These are phyloP conservation scores for Mercurialis annua DNA, from an alignment of 345 rosid genomes.

Conservation along the genomic window DNA sequence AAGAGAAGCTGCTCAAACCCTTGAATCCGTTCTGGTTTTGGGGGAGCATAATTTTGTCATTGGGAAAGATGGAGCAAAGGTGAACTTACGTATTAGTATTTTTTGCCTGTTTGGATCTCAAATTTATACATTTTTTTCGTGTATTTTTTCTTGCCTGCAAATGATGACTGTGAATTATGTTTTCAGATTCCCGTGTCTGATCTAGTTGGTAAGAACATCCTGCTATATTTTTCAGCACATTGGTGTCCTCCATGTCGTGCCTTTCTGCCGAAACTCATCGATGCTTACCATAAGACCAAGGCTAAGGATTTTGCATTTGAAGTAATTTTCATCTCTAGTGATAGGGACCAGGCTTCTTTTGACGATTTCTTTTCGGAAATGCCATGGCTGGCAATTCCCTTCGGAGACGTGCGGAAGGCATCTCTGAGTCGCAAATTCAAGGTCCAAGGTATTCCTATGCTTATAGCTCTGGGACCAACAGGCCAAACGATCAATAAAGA, in stretches of 20 bases:
- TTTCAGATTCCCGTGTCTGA: slow-evolving; percentile 39
- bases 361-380: slow-evolving; percentile 28
- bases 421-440: slow-evolving; percentile 34
- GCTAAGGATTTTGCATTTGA: slow-evolving; percentile 31
- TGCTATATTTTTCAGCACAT: slow-evolving; percentile 48
- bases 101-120: not conserved
- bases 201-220: slow-evolving; percentile 39
- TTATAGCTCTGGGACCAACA: slow-evolving; percentile 35
- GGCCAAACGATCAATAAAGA: slow-evolving; percentile 35
- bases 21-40: slow-evolving; percentile 34
- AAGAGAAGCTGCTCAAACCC: slow-evolving; percentile 33
- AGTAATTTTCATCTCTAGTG: slow-evolving; percentile 42
- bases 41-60: slow-evolving; percentile 35
- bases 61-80: slow-evolving; percentile 32
- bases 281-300: slow-evolving; percentile 36
- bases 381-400: slow-evolving; percentile 50
- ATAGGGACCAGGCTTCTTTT: slow-evolving; percentile 36
- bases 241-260: slow-evolving; percentile 46
- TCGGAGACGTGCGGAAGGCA: slow-evolving; percentile 33
- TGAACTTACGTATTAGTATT: slow-evolving; percentile 7
- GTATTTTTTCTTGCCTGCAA: not conserved
- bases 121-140: not conserved
- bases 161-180: not conserved
- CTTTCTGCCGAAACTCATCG: slow-evolving; percentile 36
- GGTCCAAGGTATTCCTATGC: slow-evolving; percentile 36